Conservation (phyloP, 2,329 filamentous ascomycete genomes). For the Aspergillus ibericus region DNA sequence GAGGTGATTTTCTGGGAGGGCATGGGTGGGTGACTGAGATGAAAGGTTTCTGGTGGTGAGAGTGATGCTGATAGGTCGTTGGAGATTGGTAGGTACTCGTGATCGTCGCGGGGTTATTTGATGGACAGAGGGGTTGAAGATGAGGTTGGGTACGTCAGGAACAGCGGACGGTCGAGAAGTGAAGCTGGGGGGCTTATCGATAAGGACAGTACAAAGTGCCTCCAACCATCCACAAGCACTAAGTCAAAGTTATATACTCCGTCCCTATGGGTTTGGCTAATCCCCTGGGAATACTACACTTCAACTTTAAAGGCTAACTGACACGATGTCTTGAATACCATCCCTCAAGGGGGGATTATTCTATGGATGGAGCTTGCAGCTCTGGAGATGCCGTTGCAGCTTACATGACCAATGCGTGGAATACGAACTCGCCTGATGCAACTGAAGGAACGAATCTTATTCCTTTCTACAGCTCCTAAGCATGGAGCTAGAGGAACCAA, state of each 20-base stretch:
- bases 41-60: neutral
- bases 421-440: too few relatives aligned
- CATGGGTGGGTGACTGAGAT: constrained; percentile 34
- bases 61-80: neutral
- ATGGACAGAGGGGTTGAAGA: constrained; percentile 3
- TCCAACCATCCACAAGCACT: neutral
- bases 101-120: neutral
- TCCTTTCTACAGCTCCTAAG: too few relatives aligned
- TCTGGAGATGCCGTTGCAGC: too few relatives aligned
- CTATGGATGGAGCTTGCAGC: too few relatives aligned
- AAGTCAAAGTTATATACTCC: neutral
- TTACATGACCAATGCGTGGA: too few relatives aligned
- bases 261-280: neutral
- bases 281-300: too few relatives aligned
- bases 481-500: too few relatives aligned
- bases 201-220: constrained; percentile 16
- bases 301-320: too few relatives aligned
- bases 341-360: too few relatives aligned
- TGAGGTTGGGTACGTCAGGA: neutral
- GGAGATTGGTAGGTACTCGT: neutral
- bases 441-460: too few relatives aligned
- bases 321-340: too few relatives aligned
- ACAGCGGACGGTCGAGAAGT: neutral
- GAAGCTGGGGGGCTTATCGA: constrained; percentile 26
- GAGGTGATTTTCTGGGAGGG: constrained; percentile 51